Evolutionary conservation across 2,329 filamentous ascomycete genomes (phyloP), one percentile per base, ranked within the genome.

Genomic region (Blastomyces silverae): DNA sequence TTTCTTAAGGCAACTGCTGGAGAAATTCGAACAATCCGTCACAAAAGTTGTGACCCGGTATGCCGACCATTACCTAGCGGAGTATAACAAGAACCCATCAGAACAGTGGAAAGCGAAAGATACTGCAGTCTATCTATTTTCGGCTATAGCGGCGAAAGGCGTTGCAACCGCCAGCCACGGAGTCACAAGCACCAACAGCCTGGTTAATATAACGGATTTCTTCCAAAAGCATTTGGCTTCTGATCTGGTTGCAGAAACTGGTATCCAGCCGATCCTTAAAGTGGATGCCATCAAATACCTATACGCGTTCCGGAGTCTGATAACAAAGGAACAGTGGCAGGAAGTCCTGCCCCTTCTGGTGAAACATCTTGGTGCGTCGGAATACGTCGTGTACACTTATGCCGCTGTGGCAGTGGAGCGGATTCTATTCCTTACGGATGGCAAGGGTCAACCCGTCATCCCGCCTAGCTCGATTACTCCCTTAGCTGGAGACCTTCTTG

Each of bases 201-300:
- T 89, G 50, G 88, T 97, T 70, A 88, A 96, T 71, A 89, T 99
- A 34, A 88, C 97, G 31, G 89, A 96, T 59, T 99, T 97, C 79
- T 97, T 99, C 81, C 89, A 96, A 75, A 90, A 89, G 67, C 86
- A 97, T 75, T 89, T 99, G 71, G 93, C 93, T 13, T 84, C 87
- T n/a, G 94, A 99, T 75, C 82, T 99, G 52, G 82, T 96, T 66
- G 83, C 84, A n/a, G 82, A 85, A 44, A 81, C 84, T 39, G 84
- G 83, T 2, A 85, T 89, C 0, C 85, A 96, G 71, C 89, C 92
- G 10, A 92, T 99, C 66, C 83, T 96, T 70, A 96, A 96, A 80
- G 93, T 99, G 20, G 94, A 97, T 76, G 93, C 93, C 22, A 96
- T 99, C 82, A 99, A 97, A 77, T 99, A 92, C 75, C 84, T 99